phyloP scores from a whole-genome alignment of 257 asterid species.

The Cruciata laevipes region DNA sequence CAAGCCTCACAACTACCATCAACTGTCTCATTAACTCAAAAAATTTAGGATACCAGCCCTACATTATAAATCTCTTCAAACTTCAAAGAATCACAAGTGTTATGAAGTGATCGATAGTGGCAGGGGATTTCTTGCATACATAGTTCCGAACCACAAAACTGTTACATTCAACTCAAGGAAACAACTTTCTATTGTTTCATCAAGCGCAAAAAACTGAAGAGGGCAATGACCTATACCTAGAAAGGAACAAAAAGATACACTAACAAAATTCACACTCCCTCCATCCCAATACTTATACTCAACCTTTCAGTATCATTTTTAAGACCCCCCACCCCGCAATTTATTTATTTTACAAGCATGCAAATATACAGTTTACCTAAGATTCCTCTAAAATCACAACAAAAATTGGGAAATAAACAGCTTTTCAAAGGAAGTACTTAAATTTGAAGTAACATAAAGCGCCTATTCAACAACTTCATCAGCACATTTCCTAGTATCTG shows the following conservation, averaged over 20 bases:
- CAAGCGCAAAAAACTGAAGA: not conserved
- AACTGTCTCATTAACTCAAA: slow-evolving; percentile 5
- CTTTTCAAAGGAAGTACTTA: not conserved
- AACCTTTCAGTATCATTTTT: no score
- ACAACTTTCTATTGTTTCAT: not conserved
- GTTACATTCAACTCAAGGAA: not conserved
- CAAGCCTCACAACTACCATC: not conserved
- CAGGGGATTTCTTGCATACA: not conserved
- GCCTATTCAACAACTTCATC: not conserved
- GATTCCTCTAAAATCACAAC: no score
- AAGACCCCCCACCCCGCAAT: no score
- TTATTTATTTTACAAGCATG: no score
- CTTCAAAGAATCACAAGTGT: not conserved
- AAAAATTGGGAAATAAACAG: not conserved
- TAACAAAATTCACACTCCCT: not conserved
- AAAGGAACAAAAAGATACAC: not conserved
- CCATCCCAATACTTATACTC: not conserved
- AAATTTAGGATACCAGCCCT: not conserved
- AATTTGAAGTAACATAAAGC: not conserved
- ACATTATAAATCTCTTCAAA: not conserved
- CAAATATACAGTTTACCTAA: no score
- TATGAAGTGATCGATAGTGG: not conserved
- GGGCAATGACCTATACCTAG: not conserved
- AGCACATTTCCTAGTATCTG: not conserved
- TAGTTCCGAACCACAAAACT: not conserved